Percentiles rank a stretch among this genome's conserved stretches.
Conservation (phyloP, 164 flowering plant species). For the Umbilicus rupestris region DNA sequence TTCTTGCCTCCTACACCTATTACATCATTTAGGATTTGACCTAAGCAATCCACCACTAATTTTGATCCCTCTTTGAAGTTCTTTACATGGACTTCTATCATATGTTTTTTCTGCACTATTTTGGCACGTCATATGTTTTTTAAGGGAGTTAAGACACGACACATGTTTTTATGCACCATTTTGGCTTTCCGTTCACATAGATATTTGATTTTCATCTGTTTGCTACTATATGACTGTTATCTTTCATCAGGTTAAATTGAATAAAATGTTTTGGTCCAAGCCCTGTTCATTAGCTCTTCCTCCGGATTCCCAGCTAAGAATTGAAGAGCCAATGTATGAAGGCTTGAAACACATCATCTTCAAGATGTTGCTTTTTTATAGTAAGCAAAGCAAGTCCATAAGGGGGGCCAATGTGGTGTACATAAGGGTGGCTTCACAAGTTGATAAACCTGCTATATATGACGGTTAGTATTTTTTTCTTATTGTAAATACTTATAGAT, state of each 20-base stretch:
- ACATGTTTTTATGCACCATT: neutral
- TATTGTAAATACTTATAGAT: neutral
- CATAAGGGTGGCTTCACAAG: conserved; percentile 61
- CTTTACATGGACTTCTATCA: no score
- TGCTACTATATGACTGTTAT: neutral
- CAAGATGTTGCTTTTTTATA: conserved; percentile 73
- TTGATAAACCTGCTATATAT: conserved; percentile 78
- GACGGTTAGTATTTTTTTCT: conserved; percentile 35
- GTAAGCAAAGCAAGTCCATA: conserved; percentile 81
- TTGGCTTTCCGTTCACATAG: neutral
- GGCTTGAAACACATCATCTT: conserved; percentile 47
- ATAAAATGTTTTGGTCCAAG: conserved; percentile 74
- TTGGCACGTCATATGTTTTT: no score
- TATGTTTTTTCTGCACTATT: no score
- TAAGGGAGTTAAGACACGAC: no score
- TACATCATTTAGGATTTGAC: no score
- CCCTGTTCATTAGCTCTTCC: conserved; percentile 82
- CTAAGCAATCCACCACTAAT: no score
- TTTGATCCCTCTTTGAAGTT: no score
- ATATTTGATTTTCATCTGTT: neutral
- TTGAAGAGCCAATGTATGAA: conserved; percentile 75
- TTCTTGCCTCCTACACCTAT: no score
- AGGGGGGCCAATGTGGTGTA: conserved; percentile 81
- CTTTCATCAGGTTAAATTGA: conserved; percentile 57
- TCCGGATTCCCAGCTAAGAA: conserved; percentile 57